These are phyloP conservation scores for Datura wrightii DNA, from an alignment of 257 asterid genomes.

Conservation along the genomic window DNA sequence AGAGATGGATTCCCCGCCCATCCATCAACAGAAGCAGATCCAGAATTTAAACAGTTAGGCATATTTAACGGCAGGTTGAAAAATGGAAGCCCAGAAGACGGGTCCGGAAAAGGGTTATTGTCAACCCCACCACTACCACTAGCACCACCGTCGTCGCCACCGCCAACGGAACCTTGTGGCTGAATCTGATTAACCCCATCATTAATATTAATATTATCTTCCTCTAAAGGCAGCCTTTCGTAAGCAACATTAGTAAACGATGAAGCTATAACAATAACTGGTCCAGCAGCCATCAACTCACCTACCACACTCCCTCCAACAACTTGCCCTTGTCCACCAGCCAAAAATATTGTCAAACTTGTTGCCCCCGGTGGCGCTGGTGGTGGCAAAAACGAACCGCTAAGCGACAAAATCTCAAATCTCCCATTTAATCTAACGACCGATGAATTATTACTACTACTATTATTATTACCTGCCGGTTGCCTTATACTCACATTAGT, in stretches of 20 bases:
- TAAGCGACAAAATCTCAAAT: constrained; percentile 57
- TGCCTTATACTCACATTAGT: constrained; percentile 58
- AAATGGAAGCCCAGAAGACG: constrained; percentile 73
- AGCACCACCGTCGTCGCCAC: constrained; percentile 30
- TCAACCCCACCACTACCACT: constrained; percentile 37
- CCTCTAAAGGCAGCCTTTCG: constrained; percentile 63
- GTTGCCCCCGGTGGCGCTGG: constrained; percentile 74
- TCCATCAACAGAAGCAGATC: constrained; percentile 51
- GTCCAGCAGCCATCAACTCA: constrained; percentile 59
- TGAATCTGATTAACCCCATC: constrained; percentile 44
- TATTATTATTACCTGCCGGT: constrained; percentile 41
- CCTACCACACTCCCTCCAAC: constrained; percentile 73
- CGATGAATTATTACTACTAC: constrained; percentile 27
- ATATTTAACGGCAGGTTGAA: constrained; percentile 71
- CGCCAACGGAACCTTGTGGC: constrained; percentile 43
- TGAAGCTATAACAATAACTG: constrained; percentile 59
- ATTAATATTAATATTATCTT: constrained; percentile 36
- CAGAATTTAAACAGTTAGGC: constrained; percentile 59
- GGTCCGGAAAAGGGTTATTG: constrained; percentile 56
- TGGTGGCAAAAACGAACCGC: constrained; percentile 63
- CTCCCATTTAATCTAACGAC: constrained; percentile 56
- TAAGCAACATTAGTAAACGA: constrained; percentile 69
- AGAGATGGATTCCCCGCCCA: constrained; percentile 65
- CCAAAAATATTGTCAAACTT: constrained; percentile 55
- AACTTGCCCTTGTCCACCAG: constrained; percentile 69